Evolutionary conservation across 2,329 filamentous ascomycete genomes (phyloP).

Genomic region (Penicillium sp.): DNA sequence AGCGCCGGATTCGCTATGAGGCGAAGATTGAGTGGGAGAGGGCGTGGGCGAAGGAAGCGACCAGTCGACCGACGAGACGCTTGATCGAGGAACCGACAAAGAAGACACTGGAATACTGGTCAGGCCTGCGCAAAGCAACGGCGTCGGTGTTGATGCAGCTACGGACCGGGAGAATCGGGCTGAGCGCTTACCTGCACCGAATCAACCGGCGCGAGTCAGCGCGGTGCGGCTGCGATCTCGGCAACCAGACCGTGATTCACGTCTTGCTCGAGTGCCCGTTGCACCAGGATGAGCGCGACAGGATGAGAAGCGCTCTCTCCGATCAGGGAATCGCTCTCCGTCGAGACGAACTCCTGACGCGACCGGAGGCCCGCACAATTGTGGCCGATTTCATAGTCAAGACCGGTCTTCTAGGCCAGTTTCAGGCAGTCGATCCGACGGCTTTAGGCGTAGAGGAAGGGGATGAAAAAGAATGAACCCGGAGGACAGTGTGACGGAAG

Average conservation of each 20-base stretch:
- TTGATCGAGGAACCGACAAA: constrained; percentile 1
- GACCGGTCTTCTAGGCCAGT: not conserved
- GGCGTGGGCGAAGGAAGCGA: constrained; percentile 3
- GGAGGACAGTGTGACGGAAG: too few species aligned
- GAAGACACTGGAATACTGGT: not conserved
- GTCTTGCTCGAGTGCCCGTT: too few species aligned
- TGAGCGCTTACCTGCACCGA: not conserved
- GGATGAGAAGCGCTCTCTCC: not conserved
- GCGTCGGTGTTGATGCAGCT: constrained; percentile 6
- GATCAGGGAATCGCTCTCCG: not conserved
- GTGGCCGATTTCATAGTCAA: not conserved
- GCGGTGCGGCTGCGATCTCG: not conserved
- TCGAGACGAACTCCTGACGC: too few species aligned
- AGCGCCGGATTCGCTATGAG: constrained; percentile 2
- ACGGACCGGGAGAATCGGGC: not conserved
- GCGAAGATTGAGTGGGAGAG: constrained; percentile 5
- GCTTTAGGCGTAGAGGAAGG: too few species aligned
- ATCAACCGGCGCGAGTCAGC: not conserved
- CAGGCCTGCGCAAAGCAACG: constrained; percentile 1
- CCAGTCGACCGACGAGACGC: constrained; percentile 3
- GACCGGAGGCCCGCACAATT: too few species aligned
- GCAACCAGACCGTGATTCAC: not conserved
- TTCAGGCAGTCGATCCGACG: not conserved
- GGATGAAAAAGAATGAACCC: too few species aligned
- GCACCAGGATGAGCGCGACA: not conserved